phyloP scores from a whole-genome alignment of 495 filamentous ascomycete genomes.

The Lophium mytilinum region DNA sequence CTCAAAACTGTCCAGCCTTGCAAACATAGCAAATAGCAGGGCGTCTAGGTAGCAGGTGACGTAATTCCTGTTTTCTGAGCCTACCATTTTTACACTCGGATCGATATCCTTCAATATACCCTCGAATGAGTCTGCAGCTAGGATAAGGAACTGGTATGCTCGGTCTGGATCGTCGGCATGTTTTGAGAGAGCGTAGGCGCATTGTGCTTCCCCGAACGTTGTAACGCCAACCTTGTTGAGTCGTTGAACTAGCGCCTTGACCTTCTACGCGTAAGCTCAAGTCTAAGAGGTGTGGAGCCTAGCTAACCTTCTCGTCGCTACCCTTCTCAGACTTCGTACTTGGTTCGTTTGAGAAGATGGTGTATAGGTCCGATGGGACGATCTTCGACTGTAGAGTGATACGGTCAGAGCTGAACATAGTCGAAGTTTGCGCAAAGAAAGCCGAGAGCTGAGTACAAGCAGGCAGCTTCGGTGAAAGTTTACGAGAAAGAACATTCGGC shows the following conservation, averaged over 20 bases:
- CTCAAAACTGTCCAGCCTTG: slow-evolving; percentile 80
- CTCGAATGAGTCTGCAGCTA: slow-evolving; percentile 71
- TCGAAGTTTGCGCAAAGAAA: slow-evolving; percentile 20
- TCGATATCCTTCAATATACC: slow-evolving; percentile 71
- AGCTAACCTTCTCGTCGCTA: slow-evolving; percentile 47
- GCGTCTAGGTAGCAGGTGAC: slow-evolving; percentile 91
- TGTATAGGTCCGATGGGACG: slow-evolving; percentile 37
- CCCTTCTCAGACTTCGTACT: slow-evolving; percentile 35
- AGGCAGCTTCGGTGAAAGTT: slow-evolving; percentile 1
- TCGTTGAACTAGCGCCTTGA: slow-evolving; percentile 46
- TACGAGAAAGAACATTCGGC: background rate
- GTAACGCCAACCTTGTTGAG: slow-evolving; percentile 47
- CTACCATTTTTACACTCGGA: slow-evolving; percentile 60
- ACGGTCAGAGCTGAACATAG: slow-evolving; percentile 30
- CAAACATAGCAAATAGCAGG: slow-evolving; percentile 96
- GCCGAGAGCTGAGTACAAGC: slow-evolving; percentile 1
- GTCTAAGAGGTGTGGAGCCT: slow-evolving; percentile 28
- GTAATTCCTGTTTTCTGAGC: slow-evolving; percentile 75
- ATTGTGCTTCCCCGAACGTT: slow-evolving; percentile 50
- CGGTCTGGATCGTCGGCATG: slow-evolving; percentile 51
- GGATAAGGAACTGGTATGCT: slow-evolving; percentile 63
- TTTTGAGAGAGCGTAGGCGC: slow-evolving; percentile 55
- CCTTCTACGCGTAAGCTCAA: slow-evolving; percentile 32
- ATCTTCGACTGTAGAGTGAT: slow-evolving; percentile 32
- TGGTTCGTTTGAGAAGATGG: slow-evolving; percentile 49